Evolutionary conservation across 768 basidiomycete species (phyloP).

Genomic region (Suillus discolor): DNA sequence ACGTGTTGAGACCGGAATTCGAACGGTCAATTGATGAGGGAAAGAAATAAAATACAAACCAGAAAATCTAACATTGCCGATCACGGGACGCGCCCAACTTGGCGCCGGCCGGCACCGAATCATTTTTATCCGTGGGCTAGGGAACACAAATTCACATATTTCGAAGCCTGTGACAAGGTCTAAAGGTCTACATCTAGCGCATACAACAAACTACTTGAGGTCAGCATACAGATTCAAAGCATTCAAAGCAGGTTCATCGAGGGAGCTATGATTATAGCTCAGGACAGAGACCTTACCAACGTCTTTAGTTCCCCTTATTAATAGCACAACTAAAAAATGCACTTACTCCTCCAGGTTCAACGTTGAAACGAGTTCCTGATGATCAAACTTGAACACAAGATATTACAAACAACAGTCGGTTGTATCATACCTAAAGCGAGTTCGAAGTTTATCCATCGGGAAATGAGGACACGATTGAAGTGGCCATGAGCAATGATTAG

Average conservation of each 20-base stretch:
- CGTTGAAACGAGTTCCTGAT: conserved; percentile 75
- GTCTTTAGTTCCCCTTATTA: background rate
- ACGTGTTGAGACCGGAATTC: conserved; percentile 8
- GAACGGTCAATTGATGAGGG: conserved; percentile 13
- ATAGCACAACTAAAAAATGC: conserved; percentile 3
- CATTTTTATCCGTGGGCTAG: background rate
- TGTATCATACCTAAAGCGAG: conserved; percentile 51
- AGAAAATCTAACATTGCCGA: conserved; percentile 15
- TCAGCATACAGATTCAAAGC: conserved; percentile 70
- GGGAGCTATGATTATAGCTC: conserved; percentile 80
- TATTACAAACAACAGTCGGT: background rate
- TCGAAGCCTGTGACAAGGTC: background rate
- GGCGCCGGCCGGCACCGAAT: conserved; percentile 10
- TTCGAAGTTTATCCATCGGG: conserved; percentile 80
- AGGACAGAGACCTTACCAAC: conserved; percentile 67
- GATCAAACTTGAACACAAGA: background rate
- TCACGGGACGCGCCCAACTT: conserved; percentile 17
- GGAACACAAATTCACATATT: background rate
- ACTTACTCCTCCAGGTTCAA: conserved; percentile 81
- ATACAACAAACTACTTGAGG: conserved; percentile 26
- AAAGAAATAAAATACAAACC: conserved; percentile 14
- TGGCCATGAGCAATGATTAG: conserved; percentile 92
- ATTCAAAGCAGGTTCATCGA: conserved; percentile 77
- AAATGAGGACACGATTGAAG: conserved; percentile 72
- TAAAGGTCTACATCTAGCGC: background rate